These are phyloP conservation scores for Neurospora discreta DNA, from an alignment of 495 filamentous ascomycete genomes.

Conservation along the genomic window DNA sequence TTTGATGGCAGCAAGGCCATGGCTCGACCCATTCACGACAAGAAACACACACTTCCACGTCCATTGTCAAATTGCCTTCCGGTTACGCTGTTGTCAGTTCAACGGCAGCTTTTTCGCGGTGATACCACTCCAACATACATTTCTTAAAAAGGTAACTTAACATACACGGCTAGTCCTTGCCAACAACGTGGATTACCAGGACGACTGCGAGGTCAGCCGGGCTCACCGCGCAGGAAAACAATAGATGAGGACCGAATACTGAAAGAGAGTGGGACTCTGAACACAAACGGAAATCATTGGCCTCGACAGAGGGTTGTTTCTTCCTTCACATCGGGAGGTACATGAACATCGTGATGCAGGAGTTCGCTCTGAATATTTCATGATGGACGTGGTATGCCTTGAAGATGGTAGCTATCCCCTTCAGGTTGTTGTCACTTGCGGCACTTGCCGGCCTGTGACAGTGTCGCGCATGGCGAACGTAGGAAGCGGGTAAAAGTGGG, in stretches of 20 bases:
- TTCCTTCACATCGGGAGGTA: no score
- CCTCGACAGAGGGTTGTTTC: no score
- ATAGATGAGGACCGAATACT: neutral
- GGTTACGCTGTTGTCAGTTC: neutral
- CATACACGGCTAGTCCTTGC: neutral
- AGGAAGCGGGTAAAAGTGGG: slow-evolving; percentile 19
- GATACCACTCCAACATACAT: neutral
- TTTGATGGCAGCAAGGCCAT: no score
- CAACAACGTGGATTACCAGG: neutral
- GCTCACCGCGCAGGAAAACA: neutral
- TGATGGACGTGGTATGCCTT: neutral
- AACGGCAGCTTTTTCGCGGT: neutral
- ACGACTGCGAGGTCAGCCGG: neutral
- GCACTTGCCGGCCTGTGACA: neutral
- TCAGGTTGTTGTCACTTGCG: neutral
- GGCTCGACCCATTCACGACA: neutral
- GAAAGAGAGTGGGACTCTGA: neutral
- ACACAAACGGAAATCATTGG: no score
- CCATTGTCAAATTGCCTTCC: neutral
- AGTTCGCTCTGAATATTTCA: neutral
- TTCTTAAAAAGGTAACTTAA: neutral
- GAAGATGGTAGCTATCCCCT: neutral
- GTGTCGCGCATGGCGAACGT: neutral
- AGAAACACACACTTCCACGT: neutral
- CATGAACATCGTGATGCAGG: no score